Percentiles rank a stretch among this genome's conserved stretches.
phyloP scores from a whole-genome alignment of 2,329 filamentous ascomycete species.

The Scortechinia acanthostroma region DNA sequence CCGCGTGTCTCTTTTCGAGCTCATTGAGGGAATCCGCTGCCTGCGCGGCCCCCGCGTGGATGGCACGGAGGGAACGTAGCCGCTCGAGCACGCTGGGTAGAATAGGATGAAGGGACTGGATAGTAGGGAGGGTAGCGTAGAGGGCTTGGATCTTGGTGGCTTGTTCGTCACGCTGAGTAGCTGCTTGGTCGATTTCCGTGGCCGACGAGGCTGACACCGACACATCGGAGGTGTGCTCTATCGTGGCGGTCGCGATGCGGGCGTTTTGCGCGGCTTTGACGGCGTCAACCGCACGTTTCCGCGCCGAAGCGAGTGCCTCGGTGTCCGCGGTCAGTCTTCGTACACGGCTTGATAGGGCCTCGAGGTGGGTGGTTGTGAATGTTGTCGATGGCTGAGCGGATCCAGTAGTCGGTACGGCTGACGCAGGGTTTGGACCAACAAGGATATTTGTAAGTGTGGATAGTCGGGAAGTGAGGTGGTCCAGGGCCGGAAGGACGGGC shows the following conservation, averaged over 20 bases:
- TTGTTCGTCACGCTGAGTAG: slow-evolving; percentile 29
- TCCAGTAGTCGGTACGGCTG: slow-evolving; percentile 11
- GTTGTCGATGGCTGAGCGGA: slow-evolving; percentile 12
- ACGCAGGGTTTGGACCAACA: slow-evolving; percentile 19
- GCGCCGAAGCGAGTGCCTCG: slow-evolving; percentile 28
- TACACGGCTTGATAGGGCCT: slow-evolving; percentile 29
- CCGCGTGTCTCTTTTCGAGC: slow-evolving; percentile 45
- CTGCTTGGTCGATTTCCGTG: background rate
- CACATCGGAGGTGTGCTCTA: slow-evolving; percentile 7
- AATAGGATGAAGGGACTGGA: slow-evolving; percentile 50
- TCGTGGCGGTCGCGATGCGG: slow-evolving; percentile 16
- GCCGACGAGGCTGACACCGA: background rate
- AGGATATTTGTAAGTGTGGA: slow-evolving; percentile 12
- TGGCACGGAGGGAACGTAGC: slow-evolving; percentile 48
- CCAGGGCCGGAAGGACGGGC: background rate
- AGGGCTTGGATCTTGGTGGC: slow-evolving; percentile 51
- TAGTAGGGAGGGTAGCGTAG: slow-evolving; percentile 49
- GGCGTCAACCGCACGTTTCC: slow-evolving; percentile 28
- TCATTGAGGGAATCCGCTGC: slow-evolving; percentile 46
- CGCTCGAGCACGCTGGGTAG: slow-evolving; percentile 54
- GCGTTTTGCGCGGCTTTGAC: slow-evolving; percentile 28
- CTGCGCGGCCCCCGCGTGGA: slow-evolving; percentile 50
- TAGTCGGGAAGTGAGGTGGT: background rate
- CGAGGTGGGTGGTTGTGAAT: slow-evolving; percentile 27
- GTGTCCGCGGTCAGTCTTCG: slow-evolving; percentile 31